Conservation (phyloP, 1,284 basidiomycete genomes). For the Austroboletus niveus region DNA sequence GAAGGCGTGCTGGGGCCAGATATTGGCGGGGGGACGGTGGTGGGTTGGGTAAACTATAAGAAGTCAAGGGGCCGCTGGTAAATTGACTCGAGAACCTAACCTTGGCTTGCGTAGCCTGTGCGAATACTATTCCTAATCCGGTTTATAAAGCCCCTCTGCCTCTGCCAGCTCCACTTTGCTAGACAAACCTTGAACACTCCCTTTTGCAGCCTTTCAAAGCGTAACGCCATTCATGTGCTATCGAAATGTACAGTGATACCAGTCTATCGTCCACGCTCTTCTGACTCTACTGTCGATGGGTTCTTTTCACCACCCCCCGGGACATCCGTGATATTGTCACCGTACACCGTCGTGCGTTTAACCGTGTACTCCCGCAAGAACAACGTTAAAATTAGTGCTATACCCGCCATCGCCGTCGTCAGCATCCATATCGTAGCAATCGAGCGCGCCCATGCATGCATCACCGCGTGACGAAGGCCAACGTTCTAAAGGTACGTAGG, state of each 20-base stretch:
- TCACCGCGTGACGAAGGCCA: slow-evolving; percentile 45
- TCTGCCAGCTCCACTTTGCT: neutral
- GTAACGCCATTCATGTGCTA: no score
- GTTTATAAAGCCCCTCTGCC: neutral
- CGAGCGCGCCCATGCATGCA: slow-evolving; percentile 67
- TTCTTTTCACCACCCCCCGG: slow-evolving; percentile 1
- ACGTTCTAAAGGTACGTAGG: slow-evolving; percentile 41
- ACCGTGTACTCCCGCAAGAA: slow-evolving; percentile 62
- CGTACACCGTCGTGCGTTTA: slow-evolving; percentile 46
- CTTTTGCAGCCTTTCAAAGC: no score
- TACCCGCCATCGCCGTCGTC: slow-evolving; percentile 54
- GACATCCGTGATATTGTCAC: slow-evolving; percentile 25
- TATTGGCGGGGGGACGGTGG: slow-evolving; percentile 3
- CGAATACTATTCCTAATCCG: slow-evolving; percentile 17
- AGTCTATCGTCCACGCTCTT: neutral
- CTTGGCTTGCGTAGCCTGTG: slow-evolving; percentile 27
- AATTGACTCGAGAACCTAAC: slow-evolving; percentile 18
- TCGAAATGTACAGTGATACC: no score
- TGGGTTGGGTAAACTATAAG: slow-evolving; percentile 16
- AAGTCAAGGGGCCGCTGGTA: slow-evolving; percentile 12
- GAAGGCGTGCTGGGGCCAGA: slow-evolving; percentile 10
- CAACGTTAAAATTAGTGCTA: slow-evolving; percentile 53
- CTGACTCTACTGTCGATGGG: neutral
- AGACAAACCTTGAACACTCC: no score
- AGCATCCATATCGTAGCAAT: slow-evolving; percentile 74